These are phyloP conservation scores for Bruguiera gymnorhiza DNA, from an alignment of 345 rosid species.

Conservation along the genomic window DNA sequence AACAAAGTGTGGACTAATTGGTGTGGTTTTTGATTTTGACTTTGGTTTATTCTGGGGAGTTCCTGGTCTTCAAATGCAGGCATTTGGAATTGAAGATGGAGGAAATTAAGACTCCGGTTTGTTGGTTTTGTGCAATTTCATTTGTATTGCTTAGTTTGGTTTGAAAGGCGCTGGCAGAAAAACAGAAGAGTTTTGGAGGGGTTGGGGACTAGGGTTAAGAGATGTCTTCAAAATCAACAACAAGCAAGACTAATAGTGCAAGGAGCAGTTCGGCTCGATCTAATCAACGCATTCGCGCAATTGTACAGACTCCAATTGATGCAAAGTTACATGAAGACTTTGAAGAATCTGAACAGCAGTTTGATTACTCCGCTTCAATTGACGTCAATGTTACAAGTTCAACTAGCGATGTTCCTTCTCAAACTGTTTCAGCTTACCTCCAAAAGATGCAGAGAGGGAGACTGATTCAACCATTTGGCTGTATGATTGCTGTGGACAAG, in stretches of 20 bases:
- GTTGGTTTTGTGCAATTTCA: not conserved
- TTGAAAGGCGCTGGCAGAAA: slow-evolving; percentile 11
- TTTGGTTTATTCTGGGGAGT: slow-evolving; percentile 16
- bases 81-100: slow-evolving; percentile 11
- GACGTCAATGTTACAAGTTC: slow-evolving; percentile 52
- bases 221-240: slow-evolving; percentile 57
- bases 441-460: slow-evolving; percentile 76
- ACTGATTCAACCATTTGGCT: slow-evolving; percentile 76
- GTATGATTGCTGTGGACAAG: slow-evolving; percentile 69
- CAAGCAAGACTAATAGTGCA: slow-evolving; percentile 41
- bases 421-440: slow-evolving; percentile 62
- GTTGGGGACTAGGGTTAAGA: slow-evolving; percentile 15
- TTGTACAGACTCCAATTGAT: slow-evolving; percentile 67
- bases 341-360: slow-evolving; percentile 55
- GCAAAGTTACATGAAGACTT: slow-evolving; percentile 64
- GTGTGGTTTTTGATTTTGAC: slow-evolving; percentile 10
- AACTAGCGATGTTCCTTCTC: slow-evolving; percentile 54
- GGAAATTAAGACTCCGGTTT: slow-evolving; percentile 8
- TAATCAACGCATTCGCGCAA: slow-evolving; percentile 41
- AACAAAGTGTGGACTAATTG: slow-evolving; percentile 4
- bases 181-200: slow-evolving; percentile 14
- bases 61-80: slow-evolving; percentile 4
- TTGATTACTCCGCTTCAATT: slow-evolving; percentile 68
- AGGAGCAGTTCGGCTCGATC: slow-evolving; percentile 54
- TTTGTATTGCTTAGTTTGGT: slow-evolving; percentile 18